Conservation (phyloP, 306 rosid genomes). For the Vigna nakashimae region DNA sequence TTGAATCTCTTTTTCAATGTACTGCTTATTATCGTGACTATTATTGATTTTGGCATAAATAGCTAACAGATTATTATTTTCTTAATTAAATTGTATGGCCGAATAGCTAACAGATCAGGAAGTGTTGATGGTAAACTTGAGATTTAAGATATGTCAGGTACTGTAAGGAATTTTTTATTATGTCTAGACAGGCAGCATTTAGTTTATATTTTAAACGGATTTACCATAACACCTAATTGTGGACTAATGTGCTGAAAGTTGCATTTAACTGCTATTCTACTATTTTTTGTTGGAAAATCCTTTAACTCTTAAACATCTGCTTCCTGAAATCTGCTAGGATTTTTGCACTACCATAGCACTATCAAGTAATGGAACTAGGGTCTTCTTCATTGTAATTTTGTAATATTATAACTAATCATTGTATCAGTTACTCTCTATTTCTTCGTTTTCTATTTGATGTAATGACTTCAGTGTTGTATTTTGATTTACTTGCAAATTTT, state of each 20-base stretch:
- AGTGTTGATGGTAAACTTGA: background rate
- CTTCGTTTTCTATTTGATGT: background rate
- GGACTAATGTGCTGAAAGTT: too few relatives aligned
- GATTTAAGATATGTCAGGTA: background rate
- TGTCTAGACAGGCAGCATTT: background rate
- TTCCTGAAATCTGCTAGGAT: conserved; percentile 7
- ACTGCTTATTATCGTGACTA: background rate
- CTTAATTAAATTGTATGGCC: background rate
- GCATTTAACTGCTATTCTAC: conserved; percentile 8
- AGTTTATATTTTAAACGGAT: conserved; percentile 20
- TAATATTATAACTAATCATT: background rate
- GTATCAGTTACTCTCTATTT: background rate
- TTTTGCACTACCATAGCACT: conserved; percentile 20
- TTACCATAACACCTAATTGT: background rate
- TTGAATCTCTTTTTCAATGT: conserved; percentile 28
- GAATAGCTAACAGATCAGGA: conserved; percentile 9
- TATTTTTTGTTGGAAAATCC: background rate
- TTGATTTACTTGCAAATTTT: background rate
- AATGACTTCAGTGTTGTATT: background rate
- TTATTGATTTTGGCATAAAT: background rate
- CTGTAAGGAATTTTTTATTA: background rate
- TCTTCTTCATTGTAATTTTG: conserved; percentile 35
- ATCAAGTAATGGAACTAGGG: conserved; percentile 31
- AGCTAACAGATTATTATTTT: too few relatives aligned
- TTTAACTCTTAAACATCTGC: background rate